Conservation (phyloP, 2,329 filamentous ascomycete genomes). For the Dactylella cylindrospora region DNA sequence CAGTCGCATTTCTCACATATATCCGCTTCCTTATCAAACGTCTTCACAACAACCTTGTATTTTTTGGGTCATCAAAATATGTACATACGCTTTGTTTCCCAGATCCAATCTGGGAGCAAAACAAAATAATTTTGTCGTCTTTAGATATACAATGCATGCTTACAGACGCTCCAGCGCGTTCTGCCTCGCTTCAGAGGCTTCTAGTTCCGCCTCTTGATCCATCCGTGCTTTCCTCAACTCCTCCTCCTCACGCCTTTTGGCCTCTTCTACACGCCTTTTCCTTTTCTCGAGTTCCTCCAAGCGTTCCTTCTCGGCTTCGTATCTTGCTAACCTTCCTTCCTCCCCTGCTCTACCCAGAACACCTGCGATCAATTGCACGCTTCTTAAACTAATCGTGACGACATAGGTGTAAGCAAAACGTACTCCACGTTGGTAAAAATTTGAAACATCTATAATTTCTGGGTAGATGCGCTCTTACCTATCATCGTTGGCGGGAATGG, state of each 20-base stretch:
- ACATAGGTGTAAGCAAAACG: slow-evolving; percentile 7
- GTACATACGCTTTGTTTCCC: slow-evolving; percentile 21
- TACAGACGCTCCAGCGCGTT: slow-evolving; percentile 25
- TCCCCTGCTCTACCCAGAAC: slow-evolving; percentile 82
- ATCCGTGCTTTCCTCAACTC: slow-evolving; percentile 3
- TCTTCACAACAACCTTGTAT: background rate
- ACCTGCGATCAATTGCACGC: slow-evolving; percentile 77
- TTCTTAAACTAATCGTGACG: slow-evolving; percentile 66
- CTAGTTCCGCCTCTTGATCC: slow-evolving; percentile 26
- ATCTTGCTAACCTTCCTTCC: slow-evolving; percentile 57
- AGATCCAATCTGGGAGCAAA: slow-evolving; percentile 1
- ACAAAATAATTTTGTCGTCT: slow-evolving; percentile 3
- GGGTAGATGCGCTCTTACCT: slow-evolving; percentile 59
- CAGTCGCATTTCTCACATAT: background rate
- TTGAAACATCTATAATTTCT: background rate
- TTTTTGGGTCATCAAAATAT: slow-evolving; percentile 22
- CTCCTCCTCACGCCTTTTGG: slow-evolving; percentile 14
- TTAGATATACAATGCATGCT: slow-evolving; percentile 16
- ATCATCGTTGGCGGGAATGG: slow-evolving; percentile 95
- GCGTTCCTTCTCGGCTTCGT: slow-evolving; percentile 24
- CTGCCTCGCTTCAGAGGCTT: slow-evolving; percentile 33
- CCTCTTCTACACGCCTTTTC: slow-evolving; percentile 7
- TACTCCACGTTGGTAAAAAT: background rate
- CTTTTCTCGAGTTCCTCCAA: slow-evolving; percentile 20
- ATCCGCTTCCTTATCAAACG: background rate